Evolutionary conservation across 495 filamentous ascomycete species (phyloP).

Genomic region (Schizothecium vesticola): DNA sequence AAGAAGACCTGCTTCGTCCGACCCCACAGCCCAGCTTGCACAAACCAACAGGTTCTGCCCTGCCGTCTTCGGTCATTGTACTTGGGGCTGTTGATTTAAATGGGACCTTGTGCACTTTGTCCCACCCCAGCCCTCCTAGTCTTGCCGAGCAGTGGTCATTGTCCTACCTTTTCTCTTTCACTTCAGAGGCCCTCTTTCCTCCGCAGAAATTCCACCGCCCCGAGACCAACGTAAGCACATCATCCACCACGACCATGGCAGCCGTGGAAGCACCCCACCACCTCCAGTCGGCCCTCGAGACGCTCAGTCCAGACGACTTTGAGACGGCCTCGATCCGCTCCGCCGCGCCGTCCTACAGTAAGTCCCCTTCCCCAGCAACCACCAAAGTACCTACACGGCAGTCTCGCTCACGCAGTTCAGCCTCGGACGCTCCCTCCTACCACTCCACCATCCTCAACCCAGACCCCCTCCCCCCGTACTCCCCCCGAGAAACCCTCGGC

Average conservation of each 20-base stretch:
- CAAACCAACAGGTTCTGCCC: not conserved
- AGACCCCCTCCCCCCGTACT: constrained; percentile 39
- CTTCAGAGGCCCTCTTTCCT: not conserved
- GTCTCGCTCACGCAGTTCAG: constrained; percentile 17
- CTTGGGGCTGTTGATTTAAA: not conserved
- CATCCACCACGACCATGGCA: constrained; percentile 13
- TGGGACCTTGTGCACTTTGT: not conserved
- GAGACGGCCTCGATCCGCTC: constrained; percentile 50
- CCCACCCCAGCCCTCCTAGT: not conserved
- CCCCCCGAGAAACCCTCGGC: constrained; percentile 23
- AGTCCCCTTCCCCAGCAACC: constrained; percentile 14
- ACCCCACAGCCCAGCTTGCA: not conserved
- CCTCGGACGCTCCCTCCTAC: constrained; percentile 46
- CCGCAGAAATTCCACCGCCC: not conserved
- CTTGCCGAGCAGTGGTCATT: not conserved
- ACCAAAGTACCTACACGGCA: not conserved
- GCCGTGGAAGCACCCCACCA: constrained; percentile 26
- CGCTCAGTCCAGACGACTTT: constrained; percentile 40
- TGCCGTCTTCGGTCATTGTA: not conserved
- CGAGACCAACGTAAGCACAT: not conserved
- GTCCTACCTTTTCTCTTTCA: not conserved
- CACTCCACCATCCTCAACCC: constrained; percentile 36
- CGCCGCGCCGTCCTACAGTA: constrained; percentile 50
- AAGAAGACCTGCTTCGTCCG: not conserved
- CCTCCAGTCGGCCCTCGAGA: constrained; percentile 22